Base-by-base conservation (phyloP, 495 filamentous ascomycete species). In the Penicillium riverlandense region DNA sequence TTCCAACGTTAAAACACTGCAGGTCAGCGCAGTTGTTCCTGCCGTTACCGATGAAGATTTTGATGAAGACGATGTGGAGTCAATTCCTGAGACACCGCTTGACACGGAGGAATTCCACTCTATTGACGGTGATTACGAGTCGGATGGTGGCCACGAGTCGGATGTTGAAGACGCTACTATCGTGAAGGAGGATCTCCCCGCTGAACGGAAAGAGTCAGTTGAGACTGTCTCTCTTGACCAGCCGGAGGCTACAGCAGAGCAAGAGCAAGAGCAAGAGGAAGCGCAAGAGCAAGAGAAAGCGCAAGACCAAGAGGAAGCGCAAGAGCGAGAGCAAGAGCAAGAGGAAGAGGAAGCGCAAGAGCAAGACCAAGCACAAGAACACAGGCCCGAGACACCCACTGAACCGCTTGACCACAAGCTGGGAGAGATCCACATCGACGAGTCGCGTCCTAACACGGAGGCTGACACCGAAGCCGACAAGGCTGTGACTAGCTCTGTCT, bases 51-150 rank as follows among this genome's bases (percentile, higher is more conserved):
- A 55, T 13, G 51, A 59, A 14, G 47, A 37, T 28, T 6, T 22
- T 22, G 56, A 60, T 10, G 50, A 52, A 5, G 44, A 45, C 8
- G 54, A 49, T 37, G 6, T 34, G 10, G 47, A 53, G 22, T 56
- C 52, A 0, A 53, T 55, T 7, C 30, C 49, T 12, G 57, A 61
- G 22, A 35, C 44, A 9, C 41, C 47, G 6, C 29, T 45, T 14
- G 62, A 67, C 4, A 59, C 55, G 47, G 67, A 70, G 0, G 66
- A 67, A 14, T 72, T 69, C 47, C 82, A 63, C 72, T 85, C 65
- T 55, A 77, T 56, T 2, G 40, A 45, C 9, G 45, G 48, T 1
- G 55, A 52, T 32, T 35, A 45, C 28, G 37, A 47, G 34, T 40
- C 38, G 22, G 27, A 40, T n/a, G 38, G n/a, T n/a, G n/a, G n/a